These are phyloP conservation scores for Fraxinus sp. DNA, from an alignment of 305 asterid species.

Conservation along the genomic window DNA sequence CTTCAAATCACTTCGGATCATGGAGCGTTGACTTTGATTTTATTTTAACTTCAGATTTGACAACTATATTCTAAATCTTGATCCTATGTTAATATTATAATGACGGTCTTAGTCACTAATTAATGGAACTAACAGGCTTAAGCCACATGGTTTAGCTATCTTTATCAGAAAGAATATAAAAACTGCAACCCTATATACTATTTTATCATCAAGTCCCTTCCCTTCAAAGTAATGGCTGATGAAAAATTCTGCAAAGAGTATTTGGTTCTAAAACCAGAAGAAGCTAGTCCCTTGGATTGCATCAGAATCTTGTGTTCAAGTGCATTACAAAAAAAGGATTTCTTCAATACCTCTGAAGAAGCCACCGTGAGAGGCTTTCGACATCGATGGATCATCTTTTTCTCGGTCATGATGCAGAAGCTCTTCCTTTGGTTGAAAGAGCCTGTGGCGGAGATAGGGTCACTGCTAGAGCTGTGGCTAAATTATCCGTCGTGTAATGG, in stretches of 20 bases:
- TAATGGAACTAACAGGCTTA: neutral
- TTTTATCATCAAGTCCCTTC: neutral
- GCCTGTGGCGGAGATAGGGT: slow-evolving; percentile 45
- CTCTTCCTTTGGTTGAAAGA: slow-evolving; percentile 28
- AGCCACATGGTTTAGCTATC: neutral
- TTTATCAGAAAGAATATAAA: neutral
- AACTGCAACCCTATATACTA: neutral
- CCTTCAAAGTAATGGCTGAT: slow-evolving; percentile 33
- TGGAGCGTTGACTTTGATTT: neutral
- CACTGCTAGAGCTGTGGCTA: slow-evolving; percentile 34
- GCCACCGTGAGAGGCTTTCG: slow-evolving; percentile 24
- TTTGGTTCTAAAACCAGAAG: slow-evolving; percentile 40
- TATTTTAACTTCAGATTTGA: neutral
- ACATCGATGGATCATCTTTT: slow-evolving; percentile 55
- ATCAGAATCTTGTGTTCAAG: slow-evolving; percentile 37
- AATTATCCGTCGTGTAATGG: slow-evolving; percentile 55
- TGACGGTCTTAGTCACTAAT: neutral
- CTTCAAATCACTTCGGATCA: neutral
- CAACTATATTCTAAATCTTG: slow-evolving; percentile 5
- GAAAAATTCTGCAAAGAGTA: slow-evolving; percentile 35
- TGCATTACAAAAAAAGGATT: slow-evolving; percentile 33
- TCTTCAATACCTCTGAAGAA: slow-evolving; percentile 26
- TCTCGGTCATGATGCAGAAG: slow-evolving; percentile 50
- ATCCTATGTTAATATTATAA: slow-evolving; percentile 16
- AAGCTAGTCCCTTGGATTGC: slow-evolving; percentile 43